Percentiles rank a stretch among this genome's conserved stretches.
These are phyloP conservation scores for Populus hybrid DNA, from an alignment of 441 rosid species.

Conservation along the genomic window DNA sequence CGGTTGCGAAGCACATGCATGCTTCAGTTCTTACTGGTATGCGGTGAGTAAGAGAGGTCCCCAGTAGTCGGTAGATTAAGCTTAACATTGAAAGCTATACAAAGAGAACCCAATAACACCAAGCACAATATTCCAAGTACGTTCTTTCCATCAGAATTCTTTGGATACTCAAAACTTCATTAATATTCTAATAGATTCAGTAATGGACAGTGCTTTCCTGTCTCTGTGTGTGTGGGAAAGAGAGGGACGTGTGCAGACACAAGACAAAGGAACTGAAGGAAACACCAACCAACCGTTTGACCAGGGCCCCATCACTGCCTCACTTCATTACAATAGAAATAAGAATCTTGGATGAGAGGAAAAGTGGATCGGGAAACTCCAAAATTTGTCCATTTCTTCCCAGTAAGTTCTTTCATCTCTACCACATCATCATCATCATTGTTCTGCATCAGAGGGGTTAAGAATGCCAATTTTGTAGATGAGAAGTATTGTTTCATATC, in stretches of 20 bases:
- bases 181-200: not conserved
- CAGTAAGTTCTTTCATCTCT: not conserved
- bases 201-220: too few species aligned
- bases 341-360: conserved; percentile 36
- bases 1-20: conserved; percentile 10
- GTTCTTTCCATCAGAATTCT: not conserved
- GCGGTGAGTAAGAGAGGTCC: not conserved
- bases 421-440: not conserved
- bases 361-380: conserved; percentile 21
- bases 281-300: conserved; percentile 51
- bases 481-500: too few species aligned
- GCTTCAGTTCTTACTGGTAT: conserved; percentile 8
- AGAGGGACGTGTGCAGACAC: not conserved
- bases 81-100: not conserved
- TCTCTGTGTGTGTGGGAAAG: not conserved
- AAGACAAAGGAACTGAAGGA: conserved; percentile 27
- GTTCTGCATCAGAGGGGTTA: not conserved
- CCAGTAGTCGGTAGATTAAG: not conserved
- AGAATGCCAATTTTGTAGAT: too few species aligned
- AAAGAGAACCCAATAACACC: conserved; percentile 3
- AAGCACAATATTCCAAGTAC: conserved; percentile 11
- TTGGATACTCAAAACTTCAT: not conserved
- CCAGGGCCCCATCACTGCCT: conserved; percentile 36
- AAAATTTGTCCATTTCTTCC: conserved; percentile 26
- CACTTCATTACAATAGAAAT: not conserved